Evolutionary conservation across 75 land plant species (phyloP).

Genomic region (Sequoiadendron giganteum): DNA sequence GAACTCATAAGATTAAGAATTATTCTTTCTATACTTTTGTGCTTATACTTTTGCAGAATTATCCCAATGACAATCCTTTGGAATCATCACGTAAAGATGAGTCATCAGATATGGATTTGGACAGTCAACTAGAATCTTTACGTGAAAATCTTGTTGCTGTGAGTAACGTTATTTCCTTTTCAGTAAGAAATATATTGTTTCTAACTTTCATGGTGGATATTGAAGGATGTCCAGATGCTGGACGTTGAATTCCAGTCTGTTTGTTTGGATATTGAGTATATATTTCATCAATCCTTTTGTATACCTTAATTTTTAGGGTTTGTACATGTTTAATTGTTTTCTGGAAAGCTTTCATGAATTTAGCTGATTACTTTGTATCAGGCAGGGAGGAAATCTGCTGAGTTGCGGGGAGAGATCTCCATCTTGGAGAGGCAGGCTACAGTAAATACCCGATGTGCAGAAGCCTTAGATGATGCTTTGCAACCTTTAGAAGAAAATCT

Average conservation of each 20-base stretch:
- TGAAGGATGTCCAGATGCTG: not conserved
- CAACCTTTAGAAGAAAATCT: constrained; percentile 4
- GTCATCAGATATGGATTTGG: constrained; percentile 9
- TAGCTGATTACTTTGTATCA: constrained; percentile 5
- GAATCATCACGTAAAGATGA: not conserved
- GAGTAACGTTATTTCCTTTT: not conserved
- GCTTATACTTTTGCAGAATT: constrained; percentile 1
- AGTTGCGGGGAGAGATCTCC: not conserved
- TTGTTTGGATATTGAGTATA: not conserved
- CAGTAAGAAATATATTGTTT: not conserved
- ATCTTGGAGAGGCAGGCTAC: constrained; percentile 1
- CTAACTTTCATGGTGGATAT: not conserved
- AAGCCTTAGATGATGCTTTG: not conserved
- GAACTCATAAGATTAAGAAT: not conserved
- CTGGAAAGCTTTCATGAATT: not conserved
- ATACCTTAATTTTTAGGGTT: not conserved
- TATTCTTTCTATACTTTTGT: not conserved
- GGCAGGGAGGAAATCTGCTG: constrained; percentile 10
- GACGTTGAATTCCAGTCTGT: not conserved
- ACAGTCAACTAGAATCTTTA: not conserved
- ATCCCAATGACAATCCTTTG: not conserved
- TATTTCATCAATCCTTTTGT: not conserved
- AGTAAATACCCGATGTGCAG: not conserved
- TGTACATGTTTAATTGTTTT: not conserved
- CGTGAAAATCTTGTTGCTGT: constrained; percentile 6